Conservation (phyloP, 2,329 filamentous ascomycete genomes). For the Talaromyces sp. region DNA sequence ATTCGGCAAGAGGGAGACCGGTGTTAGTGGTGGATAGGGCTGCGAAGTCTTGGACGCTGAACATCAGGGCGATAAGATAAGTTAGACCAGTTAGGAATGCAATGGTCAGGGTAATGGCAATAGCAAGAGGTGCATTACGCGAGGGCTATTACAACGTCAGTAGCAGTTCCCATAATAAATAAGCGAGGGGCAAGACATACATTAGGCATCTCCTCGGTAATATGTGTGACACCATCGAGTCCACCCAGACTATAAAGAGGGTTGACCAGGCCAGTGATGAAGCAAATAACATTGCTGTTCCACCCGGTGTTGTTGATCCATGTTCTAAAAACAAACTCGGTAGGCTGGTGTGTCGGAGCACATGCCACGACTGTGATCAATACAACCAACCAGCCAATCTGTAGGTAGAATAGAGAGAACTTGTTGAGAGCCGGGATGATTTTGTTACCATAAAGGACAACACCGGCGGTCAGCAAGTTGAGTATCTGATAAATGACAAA, state of each 20-base stretch:
- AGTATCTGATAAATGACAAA: conserved; percentile 43
- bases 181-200: conserved; percentile 32
- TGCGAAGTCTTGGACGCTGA: conserved; percentile 51
- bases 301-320: conserved; percentile 57
- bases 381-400: conserved; percentile 50
- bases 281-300: conserved; percentile 51
- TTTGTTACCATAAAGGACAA: conserved; percentile 52
- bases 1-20: conserved; percentile 63
- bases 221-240: conserved; percentile 51
- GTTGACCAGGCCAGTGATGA: conserved; percentile 54
- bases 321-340: conserved; percentile 53
- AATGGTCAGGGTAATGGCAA: conserved; percentile 47
- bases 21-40: conserved; percentile 39
- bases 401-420: conserved; percentile 51
- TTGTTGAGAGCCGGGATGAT: conserved; percentile 47
- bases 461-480: conserved; percentile 45
- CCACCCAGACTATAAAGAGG: conserved; percentile 50
- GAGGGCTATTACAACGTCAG: conserved; percentile 27
- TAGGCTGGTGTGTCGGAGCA: conserved; percentile 47
- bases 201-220: conserved; percentile 54
- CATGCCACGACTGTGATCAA: conserved; percentile 51
- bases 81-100: conserved; percentile 52
- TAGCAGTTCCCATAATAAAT: background rate
- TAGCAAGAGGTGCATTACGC: conserved; percentile 33
- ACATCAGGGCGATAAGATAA: conserved; percentile 55